Percentiles rank a stretch among this genome's conserved stretches.
These are phyloP conservation scores for Niebla homalea DNA, from an alignment of 495 filamentous ascomycete species.

Conservation along the genomic window DNA sequence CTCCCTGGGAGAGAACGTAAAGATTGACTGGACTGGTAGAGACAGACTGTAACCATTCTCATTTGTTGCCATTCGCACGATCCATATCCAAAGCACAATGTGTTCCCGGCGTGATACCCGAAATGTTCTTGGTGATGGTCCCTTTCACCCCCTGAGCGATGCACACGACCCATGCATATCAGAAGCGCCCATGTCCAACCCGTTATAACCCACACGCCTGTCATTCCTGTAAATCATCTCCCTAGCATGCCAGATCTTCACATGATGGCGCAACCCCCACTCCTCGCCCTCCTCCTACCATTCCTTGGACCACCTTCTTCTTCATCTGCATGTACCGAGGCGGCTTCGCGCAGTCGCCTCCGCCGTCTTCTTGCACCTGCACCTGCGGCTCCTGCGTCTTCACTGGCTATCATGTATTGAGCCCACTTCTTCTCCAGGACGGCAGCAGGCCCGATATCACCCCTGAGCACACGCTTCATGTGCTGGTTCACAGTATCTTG, in stretches of 20 bases:
- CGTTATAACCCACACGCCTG: not conserved
- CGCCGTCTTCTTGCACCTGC: slow-evolving; percentile 51
- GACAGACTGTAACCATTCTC: no score
- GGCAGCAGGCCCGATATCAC: slow-evolving; percentile 55
- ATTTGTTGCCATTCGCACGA: no score
- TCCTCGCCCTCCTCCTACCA: slow-evolving; percentile 40
- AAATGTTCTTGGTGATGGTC: no score
- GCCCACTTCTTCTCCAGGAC: slow-evolving; percentile 83
- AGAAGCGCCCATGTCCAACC: no score
- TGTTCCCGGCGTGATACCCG: no score
- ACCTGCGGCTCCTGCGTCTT: slow-evolving; percentile 66
- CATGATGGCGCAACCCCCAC: slow-evolving; percentile 43
- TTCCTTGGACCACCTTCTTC: slow-evolving; percentile 44
- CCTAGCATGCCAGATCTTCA: slow-evolving; percentile 19
- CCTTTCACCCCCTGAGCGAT: no score
- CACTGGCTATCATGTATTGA: slow-evolving; percentile 81
- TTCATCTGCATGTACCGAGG: slow-evolving; percentile 58
- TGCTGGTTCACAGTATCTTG: slow-evolving; percentile 92
- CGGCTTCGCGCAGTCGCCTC: slow-evolving; percentile 63
- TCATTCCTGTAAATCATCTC: not conserved
- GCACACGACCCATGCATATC: no score
- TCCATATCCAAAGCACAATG: no score
- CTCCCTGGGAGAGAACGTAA: no score
- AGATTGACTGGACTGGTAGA: no score
- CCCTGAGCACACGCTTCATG: slow-evolving; percentile 64